Conservation (phyloP, 352 stramenopile species). For the Pythium folliculosum region DNA sequence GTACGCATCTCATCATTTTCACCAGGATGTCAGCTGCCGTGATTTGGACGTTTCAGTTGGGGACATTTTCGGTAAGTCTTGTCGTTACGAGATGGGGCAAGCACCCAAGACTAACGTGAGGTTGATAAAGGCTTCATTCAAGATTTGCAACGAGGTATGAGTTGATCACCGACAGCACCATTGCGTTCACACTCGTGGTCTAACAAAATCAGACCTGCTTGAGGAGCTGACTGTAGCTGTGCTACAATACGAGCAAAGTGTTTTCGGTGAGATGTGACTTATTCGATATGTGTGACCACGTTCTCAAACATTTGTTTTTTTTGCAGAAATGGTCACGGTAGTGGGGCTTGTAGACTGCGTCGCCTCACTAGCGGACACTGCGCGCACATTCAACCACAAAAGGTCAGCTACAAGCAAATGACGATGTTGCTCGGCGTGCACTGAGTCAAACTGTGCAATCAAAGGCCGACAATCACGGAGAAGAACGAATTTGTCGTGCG, state of each 20-base stretch:
- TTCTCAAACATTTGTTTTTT: slow-evolving; percentile 8
- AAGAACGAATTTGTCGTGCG: slow-evolving; percentile 51
- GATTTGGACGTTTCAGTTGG: slow-evolving; percentile 82
- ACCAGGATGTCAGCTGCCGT: slow-evolving; percentile 70
- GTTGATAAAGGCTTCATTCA: slow-evolving; percentile 65
- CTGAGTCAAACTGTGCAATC: background rate
- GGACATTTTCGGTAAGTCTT: slow-evolving; percentile 71
- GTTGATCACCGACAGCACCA: background rate
- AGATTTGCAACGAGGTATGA: slow-evolving; percentile 72
- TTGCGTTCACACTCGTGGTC: background rate
- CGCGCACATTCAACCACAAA: slow-evolving; percentile 75
- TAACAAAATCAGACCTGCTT: slow-evolving; percentile 52
- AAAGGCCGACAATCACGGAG: slow-evolving; percentile 53
- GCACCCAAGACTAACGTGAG: background rate
- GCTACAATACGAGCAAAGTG: slow-evolving; percentile 66
- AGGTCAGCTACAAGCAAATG: slow-evolving; percentile 33
- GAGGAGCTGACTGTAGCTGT: slow-evolving; percentile 75
- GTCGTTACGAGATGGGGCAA: background rate
- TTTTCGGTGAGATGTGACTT: slow-evolving; percentile 47
- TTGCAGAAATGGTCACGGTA: slow-evolving; percentile 68
- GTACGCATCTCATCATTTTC: background rate
- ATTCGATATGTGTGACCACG: background rate
- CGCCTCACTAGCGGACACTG: slow-evolving; percentile 61
- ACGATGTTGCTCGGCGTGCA: background rate
- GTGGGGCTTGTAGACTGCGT: slow-evolving; percentile 75